A percentile compares a stretch with the other conserved stretches of the same genome.
Evolutionary conservation across 176 grass and related monocot genomes (phyloP).

Genomic region (Ensete glaucum): DNA sequence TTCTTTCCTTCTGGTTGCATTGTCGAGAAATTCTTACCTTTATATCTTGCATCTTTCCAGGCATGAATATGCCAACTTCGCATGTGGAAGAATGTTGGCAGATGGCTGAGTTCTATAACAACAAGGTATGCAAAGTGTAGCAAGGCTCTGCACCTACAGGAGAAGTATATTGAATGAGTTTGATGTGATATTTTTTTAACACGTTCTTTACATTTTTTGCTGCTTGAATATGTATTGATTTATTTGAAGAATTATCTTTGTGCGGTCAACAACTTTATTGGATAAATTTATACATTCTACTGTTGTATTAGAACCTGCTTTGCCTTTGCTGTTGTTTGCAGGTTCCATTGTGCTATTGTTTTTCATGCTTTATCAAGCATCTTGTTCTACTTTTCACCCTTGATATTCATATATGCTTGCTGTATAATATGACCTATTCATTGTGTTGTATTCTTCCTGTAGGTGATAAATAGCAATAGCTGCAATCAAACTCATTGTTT

Average conservation of each 20-base stretch:
- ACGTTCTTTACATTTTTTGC: not conserved
- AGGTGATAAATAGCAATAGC: too few relatives aligned
- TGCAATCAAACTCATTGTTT: too few relatives aligned
- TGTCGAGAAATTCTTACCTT: not conserved
- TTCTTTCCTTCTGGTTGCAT: not conserved
- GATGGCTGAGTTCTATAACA: constrained; percentile 61
- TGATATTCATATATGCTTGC: too few relatives aligned
- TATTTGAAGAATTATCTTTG: not conserved
- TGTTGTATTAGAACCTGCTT: not conserved
- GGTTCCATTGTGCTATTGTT: not conserved
- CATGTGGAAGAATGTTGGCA: constrained; percentile 64
- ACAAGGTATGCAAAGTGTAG: constrained; percentile 26
- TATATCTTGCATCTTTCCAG: constrained; percentile 18
- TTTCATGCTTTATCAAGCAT: too few relatives aligned
- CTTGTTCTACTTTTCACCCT: too few relatives aligned
- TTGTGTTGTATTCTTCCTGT: too few relatives aligned
- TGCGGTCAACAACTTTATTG: not conserved
- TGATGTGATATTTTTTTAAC: not conserved
- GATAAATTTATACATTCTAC: not conserved
- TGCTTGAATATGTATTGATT: not conserved
- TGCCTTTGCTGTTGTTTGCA: not conserved
- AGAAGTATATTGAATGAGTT: not conserved
- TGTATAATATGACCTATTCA: too few relatives aligned
- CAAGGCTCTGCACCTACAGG: not conserved
- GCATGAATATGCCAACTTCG: constrained; percentile 51